Conservation (phyloP, 1,284 basidiomycete species). For the Rhodotorula sp. region DNA sequence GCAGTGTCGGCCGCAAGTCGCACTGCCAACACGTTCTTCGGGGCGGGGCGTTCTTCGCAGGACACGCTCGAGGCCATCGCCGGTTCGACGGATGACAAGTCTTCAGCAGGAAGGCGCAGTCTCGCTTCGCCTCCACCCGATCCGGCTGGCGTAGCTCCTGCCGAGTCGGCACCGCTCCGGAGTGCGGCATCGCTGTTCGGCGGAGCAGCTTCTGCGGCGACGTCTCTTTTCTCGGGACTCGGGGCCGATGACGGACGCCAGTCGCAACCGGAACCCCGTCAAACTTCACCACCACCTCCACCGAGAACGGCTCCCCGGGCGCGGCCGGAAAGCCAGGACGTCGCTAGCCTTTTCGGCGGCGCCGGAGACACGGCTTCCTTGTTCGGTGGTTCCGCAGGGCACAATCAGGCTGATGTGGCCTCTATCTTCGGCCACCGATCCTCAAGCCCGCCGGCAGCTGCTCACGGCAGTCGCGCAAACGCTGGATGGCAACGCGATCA, state of each 20-base stretch:
- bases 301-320: not conserved
- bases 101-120: not conserved
- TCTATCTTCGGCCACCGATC: not conserved
- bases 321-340: not conserved
- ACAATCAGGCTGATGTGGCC: not conserved
- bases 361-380: not conserved
- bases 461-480: not conserved
- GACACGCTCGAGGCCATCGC: not conserved
- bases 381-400: not conserved
- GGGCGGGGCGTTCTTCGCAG: not conserved
- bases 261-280: not conserved
- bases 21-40: not conserved
- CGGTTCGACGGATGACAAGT: not conserved
- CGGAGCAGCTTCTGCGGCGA: not conserved
- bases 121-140: not conserved
- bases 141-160: not conserved
- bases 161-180: not conserved
- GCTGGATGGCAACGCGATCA: not conserved
- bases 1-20: not conserved
- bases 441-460: not conserved
- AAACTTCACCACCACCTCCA: not conserved
- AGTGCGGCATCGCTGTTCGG: conserved; percentile 3
- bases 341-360: not conserved
- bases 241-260: not conserved
- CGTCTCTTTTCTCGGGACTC: not conserved